A percentile compares a stretch with the other conserved stretches of the same genome.
Evolutionary conservation across 208 protist species (phyloP).

Genomic region (Crithidia thermophila): DNA sequence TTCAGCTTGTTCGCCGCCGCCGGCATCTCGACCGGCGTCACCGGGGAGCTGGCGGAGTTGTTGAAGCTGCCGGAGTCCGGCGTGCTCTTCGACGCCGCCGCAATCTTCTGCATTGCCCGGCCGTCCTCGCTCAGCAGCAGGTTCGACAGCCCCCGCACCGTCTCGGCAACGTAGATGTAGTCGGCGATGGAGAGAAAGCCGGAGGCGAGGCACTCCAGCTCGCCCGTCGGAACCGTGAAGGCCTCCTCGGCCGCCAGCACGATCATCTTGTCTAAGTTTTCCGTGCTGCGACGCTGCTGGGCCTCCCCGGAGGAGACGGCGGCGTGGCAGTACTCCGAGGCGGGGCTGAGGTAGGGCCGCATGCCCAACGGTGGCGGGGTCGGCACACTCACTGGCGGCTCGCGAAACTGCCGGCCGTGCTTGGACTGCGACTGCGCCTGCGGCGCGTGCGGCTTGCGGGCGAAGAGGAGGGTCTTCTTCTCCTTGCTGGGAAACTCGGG

Average conservation of each 20-base stretch:
- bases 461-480: not conserved
- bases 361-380: too few species aligned
- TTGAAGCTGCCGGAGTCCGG: not conserved
- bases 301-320: not conserved
- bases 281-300: not conserved
- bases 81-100: not conserved
- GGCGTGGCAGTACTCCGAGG: not conserved
- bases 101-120: not conserved
- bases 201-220: slow-evolving; percentile 43
- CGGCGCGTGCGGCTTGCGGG: not conserved
- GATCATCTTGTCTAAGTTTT: not conserved
- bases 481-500: not conserved
- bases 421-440: not conserved
- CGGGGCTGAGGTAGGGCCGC: too few species aligned
- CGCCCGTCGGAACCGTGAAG: slow-evolving; percentile 5
- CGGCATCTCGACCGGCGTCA: not conserved
- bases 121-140: slow-evolving; percentile 9
- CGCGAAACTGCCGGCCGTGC: not conserved
- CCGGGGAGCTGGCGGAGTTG: not conserved
- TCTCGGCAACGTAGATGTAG: slow-evolving; percentile 27
- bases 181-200: slow-evolving; percentile 34
- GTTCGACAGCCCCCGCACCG: slow-evolving; percentile 8
- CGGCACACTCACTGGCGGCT: too few species aligned
- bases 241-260: not conserved
- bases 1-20: not conserved